A percentile compares a stretch with the other conserved stretches of the same genome.
These are phyloP conservation scores for Coniochaeta pulveracea DNA, from an alignment of 2,329 filamentous ascomycete genomes.

Conservation along the genomic window DNA sequence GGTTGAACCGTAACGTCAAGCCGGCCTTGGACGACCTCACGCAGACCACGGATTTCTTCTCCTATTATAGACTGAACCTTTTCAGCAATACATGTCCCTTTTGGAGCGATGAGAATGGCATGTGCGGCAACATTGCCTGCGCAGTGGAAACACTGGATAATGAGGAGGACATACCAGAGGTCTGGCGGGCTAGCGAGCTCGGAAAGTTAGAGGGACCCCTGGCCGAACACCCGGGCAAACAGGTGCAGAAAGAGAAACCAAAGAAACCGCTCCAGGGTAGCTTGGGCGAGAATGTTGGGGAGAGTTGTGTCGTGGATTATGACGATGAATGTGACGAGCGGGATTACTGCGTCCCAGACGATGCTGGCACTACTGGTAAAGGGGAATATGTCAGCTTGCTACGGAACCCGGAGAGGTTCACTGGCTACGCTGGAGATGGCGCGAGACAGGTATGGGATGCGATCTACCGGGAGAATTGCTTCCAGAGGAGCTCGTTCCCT, in stretches of 20 bases:
- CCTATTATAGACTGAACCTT: conserved; percentile 89
- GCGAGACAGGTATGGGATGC: conserved; percentile 91
- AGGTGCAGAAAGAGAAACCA: conserved; percentile 58
- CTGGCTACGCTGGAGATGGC: conserved; percentile 78
- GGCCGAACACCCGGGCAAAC: conserved; percentile 75
- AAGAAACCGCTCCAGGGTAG: conserved; percentile 68
- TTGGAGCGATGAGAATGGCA: conserved; percentile 84
- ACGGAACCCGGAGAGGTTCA: conserved; percentile 91
- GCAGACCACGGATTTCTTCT: conserved; percentile 89
- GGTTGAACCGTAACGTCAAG: conserved; percentile 65
- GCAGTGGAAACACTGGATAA: conserved; percentile 91
- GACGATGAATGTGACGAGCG: conserved; percentile 95
- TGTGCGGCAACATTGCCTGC: conserved; percentile 96
- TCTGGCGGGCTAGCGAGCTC: conserved; percentile 86
- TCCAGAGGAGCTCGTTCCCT: conserved; percentile 57
- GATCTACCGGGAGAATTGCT: conserved; percentile 96
- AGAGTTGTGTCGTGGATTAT: conserved; percentile 95
- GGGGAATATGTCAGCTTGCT: conserved; percentile 94
- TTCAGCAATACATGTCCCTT: conserved; percentile 94
- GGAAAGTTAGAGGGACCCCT: conserved; percentile 86
- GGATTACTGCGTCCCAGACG: conserved; percentile 93
- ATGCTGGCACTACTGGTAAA: conserved; percentile 75
- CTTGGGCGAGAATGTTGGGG: conserved; percentile 76
- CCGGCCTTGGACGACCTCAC: conserved; percentile 73
- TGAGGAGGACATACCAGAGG: conserved; percentile 82